Evolutionary conservation across 2,329 filamentous ascomycete genomes (phyloP), one percentile per base, ranked within the genome.

Genomic region (Raffaelea arxii): DNA sequence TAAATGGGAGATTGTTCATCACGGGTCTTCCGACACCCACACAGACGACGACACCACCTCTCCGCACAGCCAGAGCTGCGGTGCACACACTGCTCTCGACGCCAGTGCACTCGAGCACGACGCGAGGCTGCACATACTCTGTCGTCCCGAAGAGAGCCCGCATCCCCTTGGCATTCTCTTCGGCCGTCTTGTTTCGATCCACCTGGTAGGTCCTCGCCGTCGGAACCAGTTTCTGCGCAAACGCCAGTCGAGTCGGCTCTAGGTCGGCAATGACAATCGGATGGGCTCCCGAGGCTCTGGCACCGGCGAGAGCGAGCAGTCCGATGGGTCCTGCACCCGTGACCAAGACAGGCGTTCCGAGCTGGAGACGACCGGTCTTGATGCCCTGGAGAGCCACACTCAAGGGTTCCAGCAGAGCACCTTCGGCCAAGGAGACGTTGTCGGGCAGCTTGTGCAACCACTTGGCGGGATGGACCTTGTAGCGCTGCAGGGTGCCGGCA

Each of bases 1-100:
- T 83, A 51, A 83, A 82, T 0, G 78, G 79, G 23, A 82, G 53
- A 50, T 82, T 81, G 51, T 84, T 78, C 74, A 83, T 80, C 7
- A 75, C 66, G 23, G 71, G 64, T 51, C 66, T 72, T 2, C 79
- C 79, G 1, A 84, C 80, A 0, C 80, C 80, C n/a, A n/a, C n/a
- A n/a, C n/a, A n/a, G n/a, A n/a, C n/a, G n/a, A n/a, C n/a, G n/a
- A n/a, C n/a, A n/a, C n/a, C n/a, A n/a, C n/a, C n/a, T n/a, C n/a
- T n/a, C n/a, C n/a, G n/a, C n/a, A n/a, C n/a, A n/a, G n/a, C n/a
- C n/a, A n/a, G n/a, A n/a, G n/a, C n/a, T n/a, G n/a, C n/a, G n/a
- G n/a, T n/a, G n/a, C n/a, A n/a, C n/a, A 70, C 66, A 7, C 84
- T 67, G 54, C 77, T 81, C 61, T 84, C 78, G 1, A 82, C 73